phyloP scores from a whole-genome alignment of 148 eudicot species.

The Vaccinium myrtillus region DNA sequence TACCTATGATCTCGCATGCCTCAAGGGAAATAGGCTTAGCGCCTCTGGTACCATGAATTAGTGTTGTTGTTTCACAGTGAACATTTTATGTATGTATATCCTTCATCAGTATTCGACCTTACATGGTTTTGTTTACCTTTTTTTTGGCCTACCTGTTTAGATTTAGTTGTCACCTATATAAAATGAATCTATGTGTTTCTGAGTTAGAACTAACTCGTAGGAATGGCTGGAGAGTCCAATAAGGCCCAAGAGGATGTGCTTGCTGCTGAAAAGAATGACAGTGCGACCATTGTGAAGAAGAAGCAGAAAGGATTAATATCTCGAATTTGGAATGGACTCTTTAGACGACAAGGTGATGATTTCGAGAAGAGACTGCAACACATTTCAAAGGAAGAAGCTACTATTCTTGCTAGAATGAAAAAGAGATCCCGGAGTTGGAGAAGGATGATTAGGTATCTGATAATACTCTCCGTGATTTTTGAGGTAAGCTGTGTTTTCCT shows the following conservation, averaged over 20 bases:
- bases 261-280: conserved; percentile 36
- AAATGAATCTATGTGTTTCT: not conserved
- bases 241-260: conserved; percentile 39
- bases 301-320: conserved; percentile 61
- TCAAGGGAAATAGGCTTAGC: not conserved
- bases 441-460: conserved; percentile 50
- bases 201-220: conserved; percentile 21
- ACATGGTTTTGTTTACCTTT: not conserved
- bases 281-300: conserved; percentile 30
- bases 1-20: not conserved
- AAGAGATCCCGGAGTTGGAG: conserved; percentile 65
- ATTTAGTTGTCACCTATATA: not conserved
- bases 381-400: conserved; percentile 71
- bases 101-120: not conserved
- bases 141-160: not conserved
- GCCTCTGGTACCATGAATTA: not conserved
- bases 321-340: conserved; percentile 62
- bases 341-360: conserved; percentile 60
- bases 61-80: not conserved
- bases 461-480: conserved; percentile 52
- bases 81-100: not conserved
- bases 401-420: conserved; percentile 57
- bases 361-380: conserved; percentile 68
- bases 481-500: conserved; percentile 48
- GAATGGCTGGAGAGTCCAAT: conserved; percentile 61